Base-by-base conservation (phyloP, 2,329 filamentous ascomycete species). In the Sclerotinia nivalis region DNA sequence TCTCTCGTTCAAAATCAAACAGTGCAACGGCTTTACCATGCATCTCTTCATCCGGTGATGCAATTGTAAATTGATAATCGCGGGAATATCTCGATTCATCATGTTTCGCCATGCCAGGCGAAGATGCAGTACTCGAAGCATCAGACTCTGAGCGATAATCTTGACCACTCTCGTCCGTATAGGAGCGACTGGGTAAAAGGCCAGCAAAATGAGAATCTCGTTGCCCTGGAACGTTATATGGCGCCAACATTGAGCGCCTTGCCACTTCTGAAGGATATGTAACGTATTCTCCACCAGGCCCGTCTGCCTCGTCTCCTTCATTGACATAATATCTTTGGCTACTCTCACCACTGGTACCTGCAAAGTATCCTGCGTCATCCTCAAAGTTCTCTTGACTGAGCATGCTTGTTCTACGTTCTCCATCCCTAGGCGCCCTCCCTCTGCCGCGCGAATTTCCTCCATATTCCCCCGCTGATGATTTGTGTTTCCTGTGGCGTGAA, bases 1-100 rank as follows among this genome's bases (percentile, higher is more conserved):
- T 97, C 80, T 98, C 95, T 45, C 94, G 88, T 75, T 90, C 90
- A 81, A 99, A 99, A 79, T 97, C 94, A 79, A 97, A 99, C 31
- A 99, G 84, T 9, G 96, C 96, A 40, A 99, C 93, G 15, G 93
- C 94, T 79, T 97, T 97, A 62, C 96, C 96, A 78, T 97, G 94
- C 88, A 97, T 97, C 80, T 98, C 93, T 81, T 98, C 95, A 79
- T 98, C 96, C 7, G 94, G 93, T 20, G 93, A 96, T 22, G 93
- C 95, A 75, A 97, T 97, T 25, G 93, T 96, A 79, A 97, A 97
- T 76, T 96, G 92, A 79, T 97, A 97, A 80, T 97, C 93, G 74
- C 92, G 89, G 59, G 93, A 96, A 80, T 94, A 97, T 76, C 93
- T 88, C 69, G 90, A 92, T 78, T 93, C 87, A 77, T 93, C 90